Base-by-base conservation (phyloP, 768 basidiomycete genomes). In the Xerocomellus amylosporus region DNA sequence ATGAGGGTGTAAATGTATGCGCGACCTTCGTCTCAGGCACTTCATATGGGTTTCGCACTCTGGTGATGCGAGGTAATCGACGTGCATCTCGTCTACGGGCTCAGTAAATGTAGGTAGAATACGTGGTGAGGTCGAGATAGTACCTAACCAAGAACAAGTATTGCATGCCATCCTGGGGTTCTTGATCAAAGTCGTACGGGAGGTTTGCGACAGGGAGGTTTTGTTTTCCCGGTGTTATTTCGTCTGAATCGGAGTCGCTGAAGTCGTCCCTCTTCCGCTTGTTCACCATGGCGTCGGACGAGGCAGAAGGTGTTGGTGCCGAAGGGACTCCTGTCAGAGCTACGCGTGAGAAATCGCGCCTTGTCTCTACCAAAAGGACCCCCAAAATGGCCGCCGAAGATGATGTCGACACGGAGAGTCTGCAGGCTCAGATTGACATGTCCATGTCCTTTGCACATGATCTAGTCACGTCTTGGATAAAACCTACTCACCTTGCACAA, bases 101-200 rank as follows among this genome's bases (percentile, higher is more conserved):
- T 47, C n/a, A 36, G 24, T 64, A 49, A 62, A 57, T 39, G 19
- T 47, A 26, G 8, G 48, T 43, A 24, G 17, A 54, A 54, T 48
- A 17, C 2, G 19, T 3, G 41, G 40, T 31, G 22, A 44, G 45
- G 15, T 38, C 26, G 17, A 42, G 46, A 46, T 60, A 74, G 48
- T 65, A 90, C 90, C 90, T 80, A 40, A 92, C 90, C 47, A 82
- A 82, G 70, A 92, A 91, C 40, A 93, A 76, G 67, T 93, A 92
- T 62, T 92, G 79, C 78, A 87, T 60, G 3, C 90, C 90, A 70
- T 92, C 86, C 62, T 71, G 68, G 0, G 90, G 89, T 46, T 78
- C 79, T 24, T 75, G 81, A 58, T 82, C 72, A 65, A 87, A 93
- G 64, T 86, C 77, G 19, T 73, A 65, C n/a, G 89, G 87, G 46